phyloP scores from a whole-genome alignment of 176 grass and related monocot species.

The Oryza glaberrima region DNA sequence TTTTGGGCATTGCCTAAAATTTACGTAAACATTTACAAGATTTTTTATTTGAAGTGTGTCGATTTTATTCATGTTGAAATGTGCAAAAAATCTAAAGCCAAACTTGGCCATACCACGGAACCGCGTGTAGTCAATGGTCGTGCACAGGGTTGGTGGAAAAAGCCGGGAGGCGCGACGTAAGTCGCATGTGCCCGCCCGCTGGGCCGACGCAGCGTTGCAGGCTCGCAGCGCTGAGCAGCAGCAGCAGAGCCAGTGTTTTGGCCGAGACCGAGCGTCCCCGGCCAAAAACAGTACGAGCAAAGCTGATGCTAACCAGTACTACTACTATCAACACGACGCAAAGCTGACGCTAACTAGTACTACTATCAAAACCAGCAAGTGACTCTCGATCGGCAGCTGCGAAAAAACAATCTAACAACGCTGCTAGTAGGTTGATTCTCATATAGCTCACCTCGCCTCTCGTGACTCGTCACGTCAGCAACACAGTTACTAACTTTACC shows the following conservation, averaged over 20 bases:
- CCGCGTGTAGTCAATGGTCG: background rate
- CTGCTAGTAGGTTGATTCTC: background rate
- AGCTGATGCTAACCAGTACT: too few species aligned
- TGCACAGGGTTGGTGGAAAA: background rate
- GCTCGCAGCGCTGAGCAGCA: background rate
- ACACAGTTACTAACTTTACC: background rate
- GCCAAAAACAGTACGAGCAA: background rate
- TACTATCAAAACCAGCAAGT: background rate
- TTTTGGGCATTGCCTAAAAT: too few species aligned
- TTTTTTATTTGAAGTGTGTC: background rate
- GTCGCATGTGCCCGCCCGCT: constrained; percentile 19
- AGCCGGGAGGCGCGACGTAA: background rate
- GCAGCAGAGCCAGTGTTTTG: background rate
- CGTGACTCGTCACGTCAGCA: background rate
- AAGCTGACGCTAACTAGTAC: background rate
- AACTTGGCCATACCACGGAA: background rate
- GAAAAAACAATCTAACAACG: background rate
- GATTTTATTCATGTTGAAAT: background rate
- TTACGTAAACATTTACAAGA: background rate
- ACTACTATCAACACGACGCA: background rate
- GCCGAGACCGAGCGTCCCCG: background rate
- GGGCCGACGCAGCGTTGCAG: background rate
- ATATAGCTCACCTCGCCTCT: background rate
- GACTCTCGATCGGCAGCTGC: background rate
- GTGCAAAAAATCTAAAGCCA: background rate